Evolutionary conservation across 2,329 filamentous ascomycete genomes (phyloP), one percentile per base, ranked within the genome.

Genomic region (Hypoxylon sp.): DNA sequence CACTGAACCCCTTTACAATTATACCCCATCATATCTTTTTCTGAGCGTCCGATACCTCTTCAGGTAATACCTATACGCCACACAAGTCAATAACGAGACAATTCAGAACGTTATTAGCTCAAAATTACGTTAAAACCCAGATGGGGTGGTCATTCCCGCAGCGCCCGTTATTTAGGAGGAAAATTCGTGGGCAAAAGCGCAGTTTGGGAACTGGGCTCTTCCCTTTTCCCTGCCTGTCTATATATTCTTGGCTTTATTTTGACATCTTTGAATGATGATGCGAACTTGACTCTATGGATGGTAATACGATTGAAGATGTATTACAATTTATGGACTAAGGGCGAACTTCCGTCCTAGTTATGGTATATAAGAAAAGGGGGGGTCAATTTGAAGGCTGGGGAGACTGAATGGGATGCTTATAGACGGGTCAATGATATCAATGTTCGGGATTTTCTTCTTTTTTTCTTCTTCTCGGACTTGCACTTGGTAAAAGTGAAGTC

Each of bases 21-120:
- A 80, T 22, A 66, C 76, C 60, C 74, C 78, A 67, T 88, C 85
- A 79, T 97, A 97, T 75, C 92, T 85, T 80, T 95, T 90, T 73
- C 90, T 89, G 73, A 97, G 80, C 24, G 92, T 88, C 71, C 94
- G 89, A 80, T 97, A 97, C 76, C 91, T 87, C 82, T 96, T 97
- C 72, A 97, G 83, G 80, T 95, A 97, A 79, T 97, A 96, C 76
- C 92, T 96, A 76, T 65, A 71, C 66, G 61, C 64, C 64, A 66
- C 64, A 66, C 46, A 55, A 54, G 56, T 74, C 61, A 71, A 59
- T 46, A 56, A 59, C 26, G 19, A 60, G 32, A 43, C 11, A 28
- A 41, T 19, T 41, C 37, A 41, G 19, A 59, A 52, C 49, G 47
- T 56, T 52, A 8, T 54, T 10, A 34, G 48, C 34, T 5, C 15